These are phyloP conservation scores for Xylaria sp. DNA, from an alignment of 2,329 filamentous ascomycete genomes.

Conservation along the genomic window DNA sequence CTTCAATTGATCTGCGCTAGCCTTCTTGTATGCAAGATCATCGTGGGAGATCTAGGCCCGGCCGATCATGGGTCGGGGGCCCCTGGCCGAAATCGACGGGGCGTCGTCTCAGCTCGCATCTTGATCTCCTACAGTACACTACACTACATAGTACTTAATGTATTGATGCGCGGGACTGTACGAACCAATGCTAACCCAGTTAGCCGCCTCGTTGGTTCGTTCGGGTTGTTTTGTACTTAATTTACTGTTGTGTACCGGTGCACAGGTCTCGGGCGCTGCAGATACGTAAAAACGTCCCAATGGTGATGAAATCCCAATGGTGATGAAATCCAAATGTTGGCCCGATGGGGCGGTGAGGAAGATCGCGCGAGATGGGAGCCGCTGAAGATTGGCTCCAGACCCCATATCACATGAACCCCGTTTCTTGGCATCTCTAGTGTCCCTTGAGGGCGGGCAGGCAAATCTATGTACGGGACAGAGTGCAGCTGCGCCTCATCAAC, in stretches of 20 bases:
- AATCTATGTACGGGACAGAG: too few species aligned
- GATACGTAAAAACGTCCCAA: too few species aligned
- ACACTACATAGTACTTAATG: too few species aligned
- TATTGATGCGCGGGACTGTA: neutral
- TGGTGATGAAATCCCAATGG: too few species aligned
- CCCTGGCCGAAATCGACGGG: neutral
- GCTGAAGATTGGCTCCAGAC: neutral
- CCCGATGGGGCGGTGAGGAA: neutral
- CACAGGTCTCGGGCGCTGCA: too few species aligned
- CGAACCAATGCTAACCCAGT: neutral
- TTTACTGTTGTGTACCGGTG: too few species aligned
- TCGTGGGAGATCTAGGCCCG: slow-evolving; percentile 1
- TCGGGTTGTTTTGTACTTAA: neutral
- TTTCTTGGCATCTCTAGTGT: slow-evolving; percentile 9
- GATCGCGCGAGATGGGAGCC: neutral
- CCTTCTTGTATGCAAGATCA: neutral
- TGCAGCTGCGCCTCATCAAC: slow-evolving; percentile 14
- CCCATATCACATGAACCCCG: neutral
- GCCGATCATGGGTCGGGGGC: slow-evolving; percentile 9
- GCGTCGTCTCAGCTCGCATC: neutral
- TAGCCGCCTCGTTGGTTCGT: neutral
- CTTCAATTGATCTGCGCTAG: neutral
- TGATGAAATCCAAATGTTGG: neutral
- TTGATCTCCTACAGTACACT: neutral
- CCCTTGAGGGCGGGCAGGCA: neutral